Evolutionary conservation across 495 filamentous ascomycete species (phyloP).

Genomic region (Annulohypoxylon stygium): DNA sequence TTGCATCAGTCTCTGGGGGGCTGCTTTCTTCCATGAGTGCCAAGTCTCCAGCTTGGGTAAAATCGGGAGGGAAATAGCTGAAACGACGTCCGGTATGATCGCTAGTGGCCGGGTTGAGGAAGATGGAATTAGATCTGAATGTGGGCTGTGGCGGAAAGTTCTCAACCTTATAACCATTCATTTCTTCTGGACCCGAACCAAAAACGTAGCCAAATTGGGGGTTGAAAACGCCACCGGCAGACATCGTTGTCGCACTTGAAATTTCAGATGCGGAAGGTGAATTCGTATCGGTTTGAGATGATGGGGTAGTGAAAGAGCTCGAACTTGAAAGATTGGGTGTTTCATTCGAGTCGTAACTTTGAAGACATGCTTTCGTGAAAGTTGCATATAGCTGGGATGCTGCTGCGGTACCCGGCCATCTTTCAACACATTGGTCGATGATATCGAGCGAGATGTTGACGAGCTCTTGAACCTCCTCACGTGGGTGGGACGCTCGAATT

Average conservation of each 20-base stretch:
- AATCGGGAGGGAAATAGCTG: slow-evolving; percentile 68
- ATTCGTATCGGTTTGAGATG: slow-evolving; percentile 61
- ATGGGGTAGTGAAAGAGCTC: slow-evolving; percentile 72
- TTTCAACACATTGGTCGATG: slow-evolving; percentile 78
- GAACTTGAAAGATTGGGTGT: slow-evolving; percentile 64
- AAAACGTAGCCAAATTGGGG: slow-evolving; percentile 68
- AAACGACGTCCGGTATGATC: slow-evolving; percentile 62
- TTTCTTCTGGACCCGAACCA: slow-evolving; percentile 56
- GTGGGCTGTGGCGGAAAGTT: slow-evolving; percentile 56
- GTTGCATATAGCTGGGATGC: slow-evolving; percentile 83
- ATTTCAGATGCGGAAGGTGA: slow-evolving; percentile 59
- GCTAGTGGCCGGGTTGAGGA: slow-evolving; percentile 60
- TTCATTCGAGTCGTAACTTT: slow-evolving; percentile 78
- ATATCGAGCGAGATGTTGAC: slow-evolving; percentile 79
- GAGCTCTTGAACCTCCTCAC: slow-evolving; percentile 77
- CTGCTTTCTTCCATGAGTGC: slow-evolving; percentile 41
- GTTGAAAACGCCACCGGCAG: slow-evolving; percentile 50
- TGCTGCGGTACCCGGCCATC: slow-evolving; percentile 91
- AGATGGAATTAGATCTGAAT: slow-evolving; percentile 70
- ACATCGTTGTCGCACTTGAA: slow-evolving; percentile 39
- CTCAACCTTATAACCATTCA: slow-evolving; percentile 55
- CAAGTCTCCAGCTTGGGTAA: slow-evolving; percentile 50
- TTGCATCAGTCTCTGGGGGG: slow-evolving; percentile 48
- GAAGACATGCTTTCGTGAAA: slow-evolving; percentile 84
- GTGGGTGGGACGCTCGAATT: slow-evolving; percentile 75